These are phyloP conservation scores for Paraphoma chrysanthemicola DNA, from an alignment of 2,329 filamentous ascomycete species.

Conservation along the genomic window DNA sequence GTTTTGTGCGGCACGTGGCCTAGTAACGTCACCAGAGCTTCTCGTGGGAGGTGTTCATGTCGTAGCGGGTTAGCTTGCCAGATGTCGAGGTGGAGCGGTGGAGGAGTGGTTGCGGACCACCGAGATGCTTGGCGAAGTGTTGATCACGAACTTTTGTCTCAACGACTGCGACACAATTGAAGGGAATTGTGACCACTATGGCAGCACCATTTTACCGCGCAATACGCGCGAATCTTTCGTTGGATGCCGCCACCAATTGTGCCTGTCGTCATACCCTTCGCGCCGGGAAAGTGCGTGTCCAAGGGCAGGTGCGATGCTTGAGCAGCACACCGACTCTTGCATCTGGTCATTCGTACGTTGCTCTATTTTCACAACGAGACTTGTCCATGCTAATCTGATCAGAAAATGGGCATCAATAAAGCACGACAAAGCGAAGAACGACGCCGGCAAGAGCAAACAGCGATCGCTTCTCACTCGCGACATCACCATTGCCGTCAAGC, in stretches of 20 bases:
- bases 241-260: conserved; percentile 21
- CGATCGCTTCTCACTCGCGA: conserved; percentile 73
- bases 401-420: conserved; percentile 97
- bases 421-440: conserved; percentile 89
- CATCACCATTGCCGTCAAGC: conserved; percentile 76
- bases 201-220: conserved; percentile 29
- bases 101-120: conserved; percentile 30
- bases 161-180: conserved; percentile 2
- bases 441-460: conserved; percentile 77
- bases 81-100: conserved; percentile 21
- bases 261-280: conserved; percentile 21
- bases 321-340: conserved; percentile 32
- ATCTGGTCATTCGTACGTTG: conserved; percentile 45
- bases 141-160: conserved; percentile 24
- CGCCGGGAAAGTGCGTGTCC: background rate
- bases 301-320: conserved; percentile 32
- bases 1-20: conserved; percentile 14
- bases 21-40: conserved; percentile 4
- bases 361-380: background rate
- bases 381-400: background rate
- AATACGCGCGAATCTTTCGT: conserved; percentile 14
- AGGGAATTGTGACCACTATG: conserved; percentile 17
- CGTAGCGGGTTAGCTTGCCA: conserved; percentile 21
- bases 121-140: conserved; percentile 29
- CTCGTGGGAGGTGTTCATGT: conserved; percentile 25